Base-by-base conservation (phyloP, 1,284 basidiomycete genomes). In the Tilletia indica region DNA sequence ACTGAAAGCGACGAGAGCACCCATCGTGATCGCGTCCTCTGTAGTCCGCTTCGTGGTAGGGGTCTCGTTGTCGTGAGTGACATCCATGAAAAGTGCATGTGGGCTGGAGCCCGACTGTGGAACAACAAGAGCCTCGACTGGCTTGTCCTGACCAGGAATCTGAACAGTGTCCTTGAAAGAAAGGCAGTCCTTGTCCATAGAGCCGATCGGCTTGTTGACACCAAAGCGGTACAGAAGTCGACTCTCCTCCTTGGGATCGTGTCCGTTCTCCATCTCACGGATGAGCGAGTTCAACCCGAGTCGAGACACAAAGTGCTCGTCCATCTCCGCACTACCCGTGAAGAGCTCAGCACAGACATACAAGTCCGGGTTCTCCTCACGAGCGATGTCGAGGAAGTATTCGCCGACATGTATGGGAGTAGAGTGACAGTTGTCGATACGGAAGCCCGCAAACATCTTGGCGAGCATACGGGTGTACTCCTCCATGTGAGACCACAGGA, bases 351-450 rank as follows among this genome's bases (percentile, higher is more conserved):
- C 96, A 82, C 93, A 95, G 63, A 99, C 90, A 81, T 98, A 98
- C 47, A 99, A 87, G 81, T 99, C 89, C 0, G 94, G 94, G 79
- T 94, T 94, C 71, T 90, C 89, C 31, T 90, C 89, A 54, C 97
- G 89, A 4, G 95, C 96, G 9, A 91, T 90, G 82, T 99, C 97
- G 42, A 99, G 90, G 86, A 99, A 91, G 71, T 89, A 87, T 16
- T 91, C 91, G n/a, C 95, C 96, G 21, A 98, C 94, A 77, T 93
- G 90, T 64, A 98, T 86, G 5, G 96, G 97, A 0, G 96, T 99
- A 16, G 96, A 98, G 85, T 99, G 96, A 80, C 94, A 97, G 84
- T 99, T 99, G 86, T 99, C 96, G 79, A 99, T 92, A 34, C 97
- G 89, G 88, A 99, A 97, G 6, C 96, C 96, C 75, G 97, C 91